A percentile compares a stretch with the other conserved stretches of the same genome.
These are phyloP conservation scores for Clarireedia paspali DNA, from an alignment of 2,329 filamentous ascomycete species.

Conservation along the genomic window DNA sequence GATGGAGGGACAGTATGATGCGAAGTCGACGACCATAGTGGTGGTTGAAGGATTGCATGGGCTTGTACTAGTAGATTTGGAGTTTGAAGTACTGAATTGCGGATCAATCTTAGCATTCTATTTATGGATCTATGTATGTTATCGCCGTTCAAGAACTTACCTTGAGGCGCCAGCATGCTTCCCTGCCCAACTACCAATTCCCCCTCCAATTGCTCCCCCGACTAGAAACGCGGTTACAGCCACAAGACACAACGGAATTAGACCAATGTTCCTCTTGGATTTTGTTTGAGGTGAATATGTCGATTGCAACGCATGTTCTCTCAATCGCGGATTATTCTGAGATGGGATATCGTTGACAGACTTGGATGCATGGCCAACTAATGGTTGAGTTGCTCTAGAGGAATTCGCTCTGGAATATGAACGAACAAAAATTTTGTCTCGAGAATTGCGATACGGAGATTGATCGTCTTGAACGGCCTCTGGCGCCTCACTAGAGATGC, in stretches of 20 bases:
- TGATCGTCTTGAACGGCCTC: slow-evolving; percentile 3
- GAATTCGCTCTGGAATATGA: not conserved
- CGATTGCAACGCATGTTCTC: slow-evolving; percentile 2
- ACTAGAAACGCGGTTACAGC: slow-evolving; percentile 12
- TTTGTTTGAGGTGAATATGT: not conserved
- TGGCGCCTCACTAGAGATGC: slow-evolving; percentile 8
- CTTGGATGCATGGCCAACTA: not conserved
- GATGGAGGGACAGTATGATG: slow-evolving; percentile 12
- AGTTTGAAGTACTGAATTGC: not conserved
- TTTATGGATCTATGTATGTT: not conserved
- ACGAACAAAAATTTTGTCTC: slow-evolving; percentile 9
- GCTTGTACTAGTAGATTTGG: slow-evolving; percentile 1
- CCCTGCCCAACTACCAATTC: slow-evolving; percentile 8
- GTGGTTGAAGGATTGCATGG: slow-evolving; percentile 4
- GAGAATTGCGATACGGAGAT: slow-evolving; percentile 3
- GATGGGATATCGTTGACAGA: not conserved
- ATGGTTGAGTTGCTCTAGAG: not conserved
- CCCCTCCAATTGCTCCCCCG: slow-evolving; percentile 16
- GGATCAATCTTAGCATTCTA: not conserved
- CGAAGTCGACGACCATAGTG: slow-evolving; percentile 14
- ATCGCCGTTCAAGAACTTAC: not conserved
- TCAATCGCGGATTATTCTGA: slow-evolving; percentile 1
- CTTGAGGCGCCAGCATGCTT: not conserved
- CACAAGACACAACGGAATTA: slow-evolving; percentile 9
- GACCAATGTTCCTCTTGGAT: slow-evolving; percentile 1